phyloP scores from a whole-genome alignment of 2,329 filamentous ascomycete genomes.

The Chrysoporthe austroafricana region DNA sequence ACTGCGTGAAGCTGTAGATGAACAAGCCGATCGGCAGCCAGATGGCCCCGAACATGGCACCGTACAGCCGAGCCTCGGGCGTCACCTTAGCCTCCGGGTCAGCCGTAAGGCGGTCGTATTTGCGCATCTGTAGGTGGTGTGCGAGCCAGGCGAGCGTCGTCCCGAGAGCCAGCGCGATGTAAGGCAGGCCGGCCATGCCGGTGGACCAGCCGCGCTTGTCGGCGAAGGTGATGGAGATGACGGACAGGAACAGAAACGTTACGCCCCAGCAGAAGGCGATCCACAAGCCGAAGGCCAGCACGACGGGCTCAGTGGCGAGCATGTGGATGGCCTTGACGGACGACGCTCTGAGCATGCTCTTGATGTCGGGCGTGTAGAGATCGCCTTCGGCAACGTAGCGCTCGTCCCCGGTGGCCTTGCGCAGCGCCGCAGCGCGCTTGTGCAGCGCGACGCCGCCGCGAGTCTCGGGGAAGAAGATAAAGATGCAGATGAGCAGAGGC shows the following conservation, averaged over 20 bases:
- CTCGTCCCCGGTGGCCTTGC: constrained; percentile 51
- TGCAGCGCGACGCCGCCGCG: constrained; percentile 39
- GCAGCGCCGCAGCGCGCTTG: constrained; percentile 52
- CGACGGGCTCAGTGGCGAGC: constrained; percentile 28
- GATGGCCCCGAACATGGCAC: constrained; percentile 51
- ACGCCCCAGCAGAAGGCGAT: constrained; percentile 47
- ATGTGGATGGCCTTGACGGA: constrained; percentile 44
- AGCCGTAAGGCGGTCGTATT: constrained; percentile 47
- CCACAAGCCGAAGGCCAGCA: constrained; percentile 27
- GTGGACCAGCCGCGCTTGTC: constrained; percentile 58
- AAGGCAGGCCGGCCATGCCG: constrained; percentile 53
- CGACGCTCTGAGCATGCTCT: constrained; percentile 49
- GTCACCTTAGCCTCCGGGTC: constrained; percentile 42
- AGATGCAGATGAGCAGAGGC: constrained; percentile 39
- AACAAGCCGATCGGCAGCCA: constrained; percentile 53
- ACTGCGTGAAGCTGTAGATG: constrained; percentile 59
- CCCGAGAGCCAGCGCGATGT: constrained; percentile 54
- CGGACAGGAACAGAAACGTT: constrained; percentile 57
- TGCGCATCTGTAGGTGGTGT: constrained; percentile 55
- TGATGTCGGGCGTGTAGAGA: constrained; percentile 52
- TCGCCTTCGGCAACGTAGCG: constrained; percentile 55
- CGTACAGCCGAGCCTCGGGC: constrained; percentile 52
- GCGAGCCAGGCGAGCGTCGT: constrained; percentile 51
- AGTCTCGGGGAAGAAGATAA: constrained; percentile 36
- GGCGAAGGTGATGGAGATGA: constrained; percentile 53